These are phyloP conservation scores for Aspergillus jensenii DNA, from an alignment of 2,329 filamentous ascomycete genomes.

Conservation along the genomic window DNA sequence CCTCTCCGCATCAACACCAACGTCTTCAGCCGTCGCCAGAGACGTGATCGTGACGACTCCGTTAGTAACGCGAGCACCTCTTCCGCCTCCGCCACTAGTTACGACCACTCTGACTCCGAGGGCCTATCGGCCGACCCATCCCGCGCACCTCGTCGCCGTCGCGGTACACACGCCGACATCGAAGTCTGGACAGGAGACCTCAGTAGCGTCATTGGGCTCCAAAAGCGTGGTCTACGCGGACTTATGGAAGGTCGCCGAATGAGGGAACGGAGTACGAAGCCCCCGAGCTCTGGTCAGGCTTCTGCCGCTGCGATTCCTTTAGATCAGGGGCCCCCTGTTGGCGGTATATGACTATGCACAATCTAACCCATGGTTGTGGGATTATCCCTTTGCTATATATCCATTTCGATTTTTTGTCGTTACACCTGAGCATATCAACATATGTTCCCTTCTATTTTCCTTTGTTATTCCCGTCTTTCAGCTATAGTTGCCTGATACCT, in stretches of 20 bases:
- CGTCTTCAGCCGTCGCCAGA: constrained; percentile 27
- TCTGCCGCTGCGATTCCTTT: background rate
- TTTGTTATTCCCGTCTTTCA: background rate
- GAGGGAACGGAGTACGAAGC: constrained; percentile 63
- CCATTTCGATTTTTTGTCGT: background rate
- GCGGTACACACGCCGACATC: constrained; percentile 44
- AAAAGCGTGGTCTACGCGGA: constrained; percentile 87
- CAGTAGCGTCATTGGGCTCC: constrained; percentile 88
- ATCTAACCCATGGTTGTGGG: background rate
- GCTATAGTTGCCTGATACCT: background rate
- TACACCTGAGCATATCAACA: background rate
- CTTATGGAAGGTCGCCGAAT: constrained; percentile 92
- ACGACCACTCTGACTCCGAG: constrained; percentile 40
- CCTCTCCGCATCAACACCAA: constrained; percentile 44
- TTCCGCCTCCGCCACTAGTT: constrained; percentile 33
- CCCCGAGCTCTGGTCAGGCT: constrained; percentile 18
- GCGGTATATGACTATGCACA: background rate
- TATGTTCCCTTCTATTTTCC: background rate
- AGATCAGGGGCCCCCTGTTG: background rate
- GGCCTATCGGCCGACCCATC: constrained; percentile 32
- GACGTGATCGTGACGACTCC: constrained; percentile 36
- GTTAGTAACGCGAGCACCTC: constrained; percentile 12
- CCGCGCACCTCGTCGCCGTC: constrained; percentile 38
- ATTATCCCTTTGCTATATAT: background rate
- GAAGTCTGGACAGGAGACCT: constrained; percentile 73